These are phyloP conservation scores for Irpex rosettiformis DNA, from an alignment of 1,284 basidiomycete species.

Conservation along the genomic window DNA sequence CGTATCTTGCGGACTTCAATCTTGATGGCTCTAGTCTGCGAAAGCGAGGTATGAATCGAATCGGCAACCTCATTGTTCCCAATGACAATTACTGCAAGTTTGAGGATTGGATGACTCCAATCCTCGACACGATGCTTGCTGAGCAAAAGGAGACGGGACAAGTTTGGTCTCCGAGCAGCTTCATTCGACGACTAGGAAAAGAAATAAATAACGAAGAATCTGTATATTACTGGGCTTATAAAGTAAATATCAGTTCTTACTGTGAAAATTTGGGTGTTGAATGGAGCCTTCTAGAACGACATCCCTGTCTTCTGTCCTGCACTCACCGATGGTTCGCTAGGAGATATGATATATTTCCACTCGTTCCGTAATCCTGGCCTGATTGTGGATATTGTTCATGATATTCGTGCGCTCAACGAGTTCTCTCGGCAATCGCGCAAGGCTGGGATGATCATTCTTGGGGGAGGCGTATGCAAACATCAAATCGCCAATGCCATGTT, in stretches of 20 bases:
- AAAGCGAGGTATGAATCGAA: slow-evolving; percentile 90
- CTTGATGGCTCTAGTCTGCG: slow-evolving; percentile 89
- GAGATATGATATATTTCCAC: slow-evolving; percentile 99
- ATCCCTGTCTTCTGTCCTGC: slow-evolving; percentile 99
- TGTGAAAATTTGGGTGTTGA: slow-evolving; percentile 17
- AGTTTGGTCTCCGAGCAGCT: slow-evolving; percentile 92
- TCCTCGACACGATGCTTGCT: slow-evolving; percentile 86
- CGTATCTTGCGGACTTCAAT: slow-evolving; percentile 92
- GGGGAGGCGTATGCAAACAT: slow-evolving; percentile 98
- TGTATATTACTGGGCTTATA: slow-evolving; percentile 99
- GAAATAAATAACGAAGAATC: slow-evolving; percentile 97
- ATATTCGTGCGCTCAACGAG: slow-evolving; percentile 93
- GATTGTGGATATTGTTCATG: slow-evolving; percentile 90
- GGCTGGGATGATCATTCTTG: slow-evolving; percentile 98
- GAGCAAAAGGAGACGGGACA: slow-evolving; percentile 79
- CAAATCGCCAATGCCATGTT: slow-evolving; percentile 99
- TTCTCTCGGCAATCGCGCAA: slow-evolving; percentile 84
- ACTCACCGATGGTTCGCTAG: slow-evolving; percentile 95
- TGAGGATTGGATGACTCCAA: slow-evolving; percentile 97
- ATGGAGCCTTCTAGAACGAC: slow-evolving; percentile 69
- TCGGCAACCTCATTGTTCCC: slow-evolving; percentile 96
- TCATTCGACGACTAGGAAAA: slow-evolving; percentile 89
- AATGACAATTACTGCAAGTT: slow-evolving; percentile 99
- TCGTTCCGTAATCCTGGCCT: slow-evolving; percentile 91
- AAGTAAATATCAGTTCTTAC: slow-evolving; percentile 57